Evolutionary conservation across 1,284 basidiomycete species (phyloP), one percentile per base, ranked within the genome.

Genomic region (Butyriboletus appendiculatus): DNA sequence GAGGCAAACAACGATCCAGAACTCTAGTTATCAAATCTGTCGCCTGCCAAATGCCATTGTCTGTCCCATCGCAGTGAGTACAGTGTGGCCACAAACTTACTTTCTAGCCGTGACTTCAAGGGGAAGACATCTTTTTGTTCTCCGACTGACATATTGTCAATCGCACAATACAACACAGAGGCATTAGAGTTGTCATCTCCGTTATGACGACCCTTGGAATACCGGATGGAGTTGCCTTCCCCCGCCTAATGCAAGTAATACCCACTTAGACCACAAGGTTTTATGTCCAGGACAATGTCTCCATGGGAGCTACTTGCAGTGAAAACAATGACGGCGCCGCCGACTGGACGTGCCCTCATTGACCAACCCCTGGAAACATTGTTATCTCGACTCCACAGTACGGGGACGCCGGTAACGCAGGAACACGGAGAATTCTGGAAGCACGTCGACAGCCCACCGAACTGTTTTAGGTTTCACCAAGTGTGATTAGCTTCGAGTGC

Each of bases 211-310:
- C 9, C 12, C 7, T 4, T 9, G 34, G 2, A n/a, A 28, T 12
- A 12, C 16, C 4, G 16, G 16, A 48, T 16, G 50, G 15, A 39
- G 32, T 4, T 30, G 15, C 33, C 7, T 15, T 35, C 10, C 14
- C 33, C 20, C n/a, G 12, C 41, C 43, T 4, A 20, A 33, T 14
- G n/a, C 12, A 20, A 15, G 49, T n/a, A 24, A 34, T 5, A n/a
- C n/a, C n/a, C n/a, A n/a, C n/a, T n/a, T 26, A 10, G 45, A n/a
- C 10, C 18, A 20, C 15, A 26, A 34, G 4, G n/a, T 35, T 42
- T 34, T 38, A 45, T 20, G 38, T 42, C 41, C 5, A 38, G 45
- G 11, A 56, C 45, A 62, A 56, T 16, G 39, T 63, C 30, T 42
- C 61, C 53, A 45, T 28, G 35, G 45, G 10, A 32, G 37, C 26